Evolutionary conservation across 2,329 filamentous ascomycete species (phyloP).

Genomic region (Epichloe uncinata): DNA sequence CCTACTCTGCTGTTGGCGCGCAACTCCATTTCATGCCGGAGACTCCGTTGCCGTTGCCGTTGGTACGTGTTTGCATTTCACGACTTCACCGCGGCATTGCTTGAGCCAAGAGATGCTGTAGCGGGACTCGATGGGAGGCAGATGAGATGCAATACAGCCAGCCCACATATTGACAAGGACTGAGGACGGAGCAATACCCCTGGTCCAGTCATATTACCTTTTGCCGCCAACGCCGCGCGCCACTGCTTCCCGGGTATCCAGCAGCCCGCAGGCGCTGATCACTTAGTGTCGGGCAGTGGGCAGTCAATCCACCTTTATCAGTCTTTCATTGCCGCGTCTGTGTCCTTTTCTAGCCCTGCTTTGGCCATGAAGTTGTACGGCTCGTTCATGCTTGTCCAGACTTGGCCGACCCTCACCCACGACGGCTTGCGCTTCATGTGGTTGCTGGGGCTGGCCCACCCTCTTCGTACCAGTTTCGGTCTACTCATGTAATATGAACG

Average conservation of each 20-base stretch:
- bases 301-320: not conserved
- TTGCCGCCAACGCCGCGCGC: slow-evolving; percentile 1
- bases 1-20: not conserved
- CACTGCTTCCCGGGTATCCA: slow-evolving; percentile 4
- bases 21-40: not conserved
- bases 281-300: not conserved
- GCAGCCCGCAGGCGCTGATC: slow-evolving; percentile 3
- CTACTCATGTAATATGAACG: not conserved
- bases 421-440: not conserved
- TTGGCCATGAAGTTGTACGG: not conserved
- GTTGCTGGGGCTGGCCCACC: not conserved
- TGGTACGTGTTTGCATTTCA: not conserved
- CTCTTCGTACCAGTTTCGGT: not conserved
- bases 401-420: not conserved
- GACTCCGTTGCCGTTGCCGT: no score
- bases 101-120: not conserved
- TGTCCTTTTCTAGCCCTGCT: slow-evolving; percentile 2
- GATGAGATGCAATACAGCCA: not conserved
- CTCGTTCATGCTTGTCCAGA: no score
- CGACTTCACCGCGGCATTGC: not conserved
- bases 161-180: not conserved
- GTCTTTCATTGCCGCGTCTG: not conserved
- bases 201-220: slow-evolving; percentile 2
- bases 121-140: not conserved
- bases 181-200: not conserved